Evolutionary conservation across 2,329 filamentous ascomycete species (phyloP), one percentile per base, ranked within the genome.

Genomic region (Colletotrichum liaoningense): DNA sequence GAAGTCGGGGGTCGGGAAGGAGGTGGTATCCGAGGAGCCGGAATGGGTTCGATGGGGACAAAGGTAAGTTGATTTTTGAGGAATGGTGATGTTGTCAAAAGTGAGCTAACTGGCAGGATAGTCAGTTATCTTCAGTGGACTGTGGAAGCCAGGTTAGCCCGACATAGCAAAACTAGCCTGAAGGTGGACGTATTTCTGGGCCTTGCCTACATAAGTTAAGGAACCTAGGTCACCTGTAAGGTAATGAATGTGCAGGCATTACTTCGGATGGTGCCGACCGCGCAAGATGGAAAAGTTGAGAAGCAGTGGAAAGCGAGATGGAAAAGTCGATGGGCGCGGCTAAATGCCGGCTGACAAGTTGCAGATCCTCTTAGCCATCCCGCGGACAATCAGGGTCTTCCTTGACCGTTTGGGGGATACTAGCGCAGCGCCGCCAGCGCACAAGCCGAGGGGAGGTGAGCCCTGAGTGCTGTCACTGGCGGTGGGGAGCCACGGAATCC

Each of bases 261-360:
- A 67, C 55, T 60, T 71, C 68, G 68, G 68, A 71, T 67, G 68
- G 63, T 35, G 42, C 55, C 63, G 55, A 63, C 55, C 56, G 26
- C 38, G 22, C 6, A 38, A 49, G 46, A 68, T 69, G 66, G 49
- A 60, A 63, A 63, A 55, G 66, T 63, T 24, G 33, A 28, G 30
- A 59, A 33, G 30, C 52, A 22, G 57, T 22, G 16, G 30, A 54
- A 55, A 56, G 63, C 19, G 30, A 30, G 24, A 62, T 52, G 24
- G 19, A 24, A 67, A 57, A 42, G 24, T 8, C 35, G 19, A 63
- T 46, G 55, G 12, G 58, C 24, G 46, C 63, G 56, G 57, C n/a
- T 16, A 68, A 54, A 69, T n/a, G 46, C 30, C 42, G 19, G 57
- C 26, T 56, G 22, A 9, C 26, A 22, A 30, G 30, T 19, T 58